A percentile compares a stretch with the other conserved stretches of the same genome.
Evolutionary conservation across 2,329 filamentous ascomycete species (phyloP).

Genomic region (Fusarium beomiforme): DNA sequence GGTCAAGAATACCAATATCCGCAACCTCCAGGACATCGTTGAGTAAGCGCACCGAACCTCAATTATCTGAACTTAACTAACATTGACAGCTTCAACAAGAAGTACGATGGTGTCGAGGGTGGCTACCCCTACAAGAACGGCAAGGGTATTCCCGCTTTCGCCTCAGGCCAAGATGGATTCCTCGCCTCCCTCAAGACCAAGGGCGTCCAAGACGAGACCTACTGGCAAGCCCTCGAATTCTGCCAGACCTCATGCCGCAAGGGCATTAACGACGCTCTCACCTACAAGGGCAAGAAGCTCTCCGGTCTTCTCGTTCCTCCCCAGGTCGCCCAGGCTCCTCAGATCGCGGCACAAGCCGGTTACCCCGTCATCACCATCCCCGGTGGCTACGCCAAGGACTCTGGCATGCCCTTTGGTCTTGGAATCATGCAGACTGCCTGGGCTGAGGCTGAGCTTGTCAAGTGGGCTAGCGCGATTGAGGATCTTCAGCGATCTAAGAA

Average conservation of each 20-base stretch:
- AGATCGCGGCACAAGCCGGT: slow-evolving; percentile 78
- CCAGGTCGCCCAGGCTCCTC: slow-evolving; percentile 73
- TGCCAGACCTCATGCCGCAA: slow-evolving; percentile 67
- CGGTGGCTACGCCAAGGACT: slow-evolving; percentile 63
- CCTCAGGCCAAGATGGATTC: slow-evolving; percentile 77
- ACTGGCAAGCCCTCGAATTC: slow-evolving; percentile 73
- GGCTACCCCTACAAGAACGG: slow-evolving; percentile 64
- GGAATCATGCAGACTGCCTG: slow-evolving; percentile 69
- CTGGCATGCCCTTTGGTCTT: slow-evolving; percentile 70
- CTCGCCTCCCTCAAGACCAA: slow-evolving; percentile 69
- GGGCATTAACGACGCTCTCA: slow-evolving; percentile 76
- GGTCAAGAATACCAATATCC: slow-evolving; percentile 68
- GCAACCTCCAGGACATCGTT: slow-evolving; percentile 72
- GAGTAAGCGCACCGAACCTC: slow-evolving; percentile 50
- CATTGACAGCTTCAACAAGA: slow-evolving; percentile 69
- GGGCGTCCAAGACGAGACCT: slow-evolving; percentile 71
- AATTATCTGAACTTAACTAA: not conserved
- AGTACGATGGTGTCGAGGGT: slow-evolving; percentile 73
- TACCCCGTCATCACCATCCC: slow-evolving; percentile 79
- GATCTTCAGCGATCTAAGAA: slow-evolving; percentile 59
- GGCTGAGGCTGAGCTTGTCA: slow-evolving; percentile 66
- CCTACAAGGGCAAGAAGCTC: slow-evolving; percentile 56
- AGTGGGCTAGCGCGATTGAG: slow-evolving; percentile 71
- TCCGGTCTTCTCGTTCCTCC: slow-evolving; percentile 75
- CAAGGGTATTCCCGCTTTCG: slow-evolving; percentile 66